Base-by-base conservation (phyloP, 352 stramenopile species). In the Globisporangium canariense region DNA sequence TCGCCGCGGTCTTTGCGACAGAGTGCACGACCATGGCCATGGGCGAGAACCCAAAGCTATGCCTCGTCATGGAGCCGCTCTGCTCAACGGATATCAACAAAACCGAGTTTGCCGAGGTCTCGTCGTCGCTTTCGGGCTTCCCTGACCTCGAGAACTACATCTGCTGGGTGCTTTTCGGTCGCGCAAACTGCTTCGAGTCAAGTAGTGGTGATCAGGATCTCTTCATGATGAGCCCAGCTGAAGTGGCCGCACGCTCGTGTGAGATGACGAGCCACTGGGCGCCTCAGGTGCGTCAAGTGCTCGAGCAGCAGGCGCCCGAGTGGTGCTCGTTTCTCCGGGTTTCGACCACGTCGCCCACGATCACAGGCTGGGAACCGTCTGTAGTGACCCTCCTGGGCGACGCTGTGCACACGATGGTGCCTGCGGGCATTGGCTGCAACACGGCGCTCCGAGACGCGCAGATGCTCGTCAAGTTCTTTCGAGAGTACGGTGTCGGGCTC, bases 241-340 rank as follows among this genome's bases (percentile, higher is more conserved):
- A 88, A 40, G 59, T 88, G 28, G 81, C 77, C 0, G 69, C 72
- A n/a, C 60, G 88, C 9, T 75, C 79, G 18, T 68, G 71, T n/a
- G 70, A 79, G 36, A 75, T 90, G 69, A 88, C 81, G 10, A 62
- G 61, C 9, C 41, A 71, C n/a, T 90, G 81, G 81, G 60, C 74
- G 43, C 79, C 81, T 3, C 51, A 62, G 18, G 67, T 90, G 13
- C 77, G 76, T 0, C 60, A 77, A 11, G 60, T 90, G 2, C 57
- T 90, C 8, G 68, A 81, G 46, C 46, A 71, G 9, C 77, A 88
- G 46, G 60, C 66, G 1, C 75, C 71, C 0, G 76, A 84, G 46
- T 84, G 71, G 73, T 78, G 73, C 59, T 86, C 79, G 13, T 86
- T 88, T 66, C 73, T 87, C 34, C 75, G 74, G 30, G 78, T 90